Percentiles rank a stretch among this genome's conserved stretches.
phyloP scores from a whole-genome alignment of 108 stramenopile species.

The Schizochytrium sp. region DNA sequence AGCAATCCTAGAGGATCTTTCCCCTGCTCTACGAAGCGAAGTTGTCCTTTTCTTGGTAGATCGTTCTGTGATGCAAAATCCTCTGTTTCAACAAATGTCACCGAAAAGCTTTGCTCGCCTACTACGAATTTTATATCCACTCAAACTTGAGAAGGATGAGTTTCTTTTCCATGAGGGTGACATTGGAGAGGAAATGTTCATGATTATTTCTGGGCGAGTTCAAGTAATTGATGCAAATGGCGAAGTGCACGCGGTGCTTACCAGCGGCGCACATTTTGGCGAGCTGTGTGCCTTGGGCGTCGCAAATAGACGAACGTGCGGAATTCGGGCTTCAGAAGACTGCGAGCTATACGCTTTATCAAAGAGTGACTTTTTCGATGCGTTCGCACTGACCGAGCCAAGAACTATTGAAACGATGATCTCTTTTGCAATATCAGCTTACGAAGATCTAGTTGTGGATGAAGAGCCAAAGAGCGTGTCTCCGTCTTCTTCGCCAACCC shows the following conservation, averaged over 20 bases:
- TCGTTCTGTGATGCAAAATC: slow-evolving; percentile 45
- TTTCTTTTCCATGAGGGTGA: slow-evolving; percentile 12
- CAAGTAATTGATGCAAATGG: neutral
- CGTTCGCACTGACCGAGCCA: slow-evolving; percentile 26
- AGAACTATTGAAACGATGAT: slow-evolving; percentile 37
- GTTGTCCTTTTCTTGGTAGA: slow-evolving; percentile 62
- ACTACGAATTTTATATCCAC: slow-evolving; percentile 43
- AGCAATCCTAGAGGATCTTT: slow-evolving; percentile 64
- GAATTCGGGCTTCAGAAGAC: slow-evolving; percentile 12
- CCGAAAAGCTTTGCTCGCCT: slow-evolving; percentile 60
- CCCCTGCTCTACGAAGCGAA: slow-evolving; percentile 59
- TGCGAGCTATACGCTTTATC: slow-evolving; percentile 54
- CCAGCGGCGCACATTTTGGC: slow-evolving; percentile 60
- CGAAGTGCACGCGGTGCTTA: neutral
- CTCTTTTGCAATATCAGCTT: neutral
- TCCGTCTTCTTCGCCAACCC: too few species aligned
- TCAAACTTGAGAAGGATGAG: slow-evolving; percentile 55
- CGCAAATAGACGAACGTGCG: slow-evolving; percentile 21
- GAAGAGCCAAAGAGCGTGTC: too few species aligned
- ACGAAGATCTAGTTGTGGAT: neutral
- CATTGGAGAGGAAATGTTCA: slow-evolving; percentile 61
- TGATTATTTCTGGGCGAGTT: slow-evolving; percentile 52
- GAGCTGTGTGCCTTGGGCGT: slow-evolving; percentile 65
- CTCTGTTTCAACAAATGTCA: slow-evolving; percentile 60
- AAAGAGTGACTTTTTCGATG: slow-evolving; percentile 55